Percentiles rank a stretch among this genome's conserved stretches.
Evolutionary conservation across 495 filamentous ascomycete genomes (phyloP).

Genomic region (Talaromyces trachyspermus): DNA sequence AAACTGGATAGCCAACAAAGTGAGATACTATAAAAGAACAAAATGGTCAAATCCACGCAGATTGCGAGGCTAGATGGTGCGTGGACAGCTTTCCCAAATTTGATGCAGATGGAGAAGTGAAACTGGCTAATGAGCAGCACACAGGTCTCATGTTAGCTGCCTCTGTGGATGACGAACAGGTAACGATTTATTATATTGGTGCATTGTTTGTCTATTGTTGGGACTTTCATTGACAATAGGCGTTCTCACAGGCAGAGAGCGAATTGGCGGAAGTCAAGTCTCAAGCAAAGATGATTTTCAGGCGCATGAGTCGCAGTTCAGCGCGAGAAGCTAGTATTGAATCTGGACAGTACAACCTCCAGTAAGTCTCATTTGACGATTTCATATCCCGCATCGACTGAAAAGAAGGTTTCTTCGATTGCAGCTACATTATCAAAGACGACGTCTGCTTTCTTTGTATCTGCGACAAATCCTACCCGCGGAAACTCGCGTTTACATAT

Average conservation of each 20-base stretch:
- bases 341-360: constrained; percentile 73
- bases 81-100: constrained; percentile 8
- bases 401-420: no score
- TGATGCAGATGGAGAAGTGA: neutral
- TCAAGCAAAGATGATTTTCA: constrained; percentile 84
- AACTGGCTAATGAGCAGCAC: constrained; percentile 10
- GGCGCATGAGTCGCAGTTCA: constrained; percentile 75
- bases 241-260: constrained; percentile 49
- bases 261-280: constrained; percentile 81
- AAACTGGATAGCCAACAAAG: no score
- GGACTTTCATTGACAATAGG: neutral
- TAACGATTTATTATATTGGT: constrained; percentile 30
- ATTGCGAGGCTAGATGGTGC: constrained; percentile 89
- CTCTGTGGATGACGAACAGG: constrained; percentile 86
- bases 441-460: constrained; percentile 88
- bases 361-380: constrained; percentile 46
- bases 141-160: constrained; percentile 89
- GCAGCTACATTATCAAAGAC: constrained; percentile 75
- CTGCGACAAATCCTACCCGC: constrained; percentile 87
- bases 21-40: no score
- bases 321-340: constrained; percentile 92
- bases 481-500: constrained; percentile 98
- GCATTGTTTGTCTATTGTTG: neutral
- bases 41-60: constrained; percentile 92
- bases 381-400: constrained; percentile 1